Conservation (phyloP, 495 filamentous ascomycete species). For the Penicillium parvum region DNA sequence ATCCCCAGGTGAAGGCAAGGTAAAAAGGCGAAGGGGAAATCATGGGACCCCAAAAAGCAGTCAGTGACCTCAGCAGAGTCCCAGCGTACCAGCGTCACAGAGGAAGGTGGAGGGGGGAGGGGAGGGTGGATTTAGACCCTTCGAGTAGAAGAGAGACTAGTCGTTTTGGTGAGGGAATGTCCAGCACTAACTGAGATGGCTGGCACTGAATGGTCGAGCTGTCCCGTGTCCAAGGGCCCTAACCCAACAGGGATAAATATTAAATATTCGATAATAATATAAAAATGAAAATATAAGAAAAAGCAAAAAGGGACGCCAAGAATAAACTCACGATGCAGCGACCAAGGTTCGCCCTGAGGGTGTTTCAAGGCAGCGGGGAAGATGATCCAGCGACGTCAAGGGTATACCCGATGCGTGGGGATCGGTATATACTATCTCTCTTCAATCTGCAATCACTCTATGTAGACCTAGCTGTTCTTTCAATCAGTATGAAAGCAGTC, state of each 20-base stretch:
- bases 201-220: constrained; percentile 19
- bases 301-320: constrained; percentile 29
- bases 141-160: background rate
- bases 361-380: constrained; percentile 42
- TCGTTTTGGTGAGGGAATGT: constrained; percentile 18
- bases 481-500: no score
- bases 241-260: constrained; percentile 3
- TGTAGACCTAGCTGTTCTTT: no score
- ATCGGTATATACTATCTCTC: no score
- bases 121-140: background rate
- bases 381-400: constrained; percentile 39
- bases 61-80: constrained; percentile 16
- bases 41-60: constrained; percentile 26
- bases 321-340: constrained; percentile 32
- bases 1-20: constrained; percentile 1
- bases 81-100: background rate
- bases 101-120: background rate
- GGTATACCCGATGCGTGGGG: constrained; percentile 29
- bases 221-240: constrained; percentile 25
- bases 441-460: no score
- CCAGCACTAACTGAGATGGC: constrained; percentile 11
- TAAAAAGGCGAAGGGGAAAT: constrained; percentile 3
- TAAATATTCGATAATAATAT: constrained; percentile 13
- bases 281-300: constrained; percentile 8
- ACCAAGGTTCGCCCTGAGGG: constrained; percentile 35